phyloP scores from a whole-genome alignment of 768 basidiomycete genomes.

The Suillus discolor region DNA sequence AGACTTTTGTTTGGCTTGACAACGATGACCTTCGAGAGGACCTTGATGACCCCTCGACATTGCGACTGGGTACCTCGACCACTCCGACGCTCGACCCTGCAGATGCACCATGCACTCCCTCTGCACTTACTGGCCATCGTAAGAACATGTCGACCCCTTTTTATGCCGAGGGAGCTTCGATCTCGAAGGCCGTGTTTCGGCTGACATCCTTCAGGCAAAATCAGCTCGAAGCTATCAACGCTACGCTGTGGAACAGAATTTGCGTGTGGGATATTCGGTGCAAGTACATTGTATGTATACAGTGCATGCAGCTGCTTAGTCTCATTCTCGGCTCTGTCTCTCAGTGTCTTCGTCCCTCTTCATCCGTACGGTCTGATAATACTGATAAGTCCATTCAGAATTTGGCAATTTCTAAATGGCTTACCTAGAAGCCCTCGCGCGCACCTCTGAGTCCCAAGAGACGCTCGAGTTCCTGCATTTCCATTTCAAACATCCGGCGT shows the following conservation, averaged over 20 bases:
- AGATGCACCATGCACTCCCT: constrained; percentile 13
- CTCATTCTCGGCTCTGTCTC: too few relatives aligned
- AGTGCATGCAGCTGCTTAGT: too few relatives aligned
- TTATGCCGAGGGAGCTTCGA: constrained; percentile 31
- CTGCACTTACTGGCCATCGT: constrained; percentile 16
- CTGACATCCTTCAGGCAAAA: constrained; percentile 74
- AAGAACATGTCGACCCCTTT: constrained; percentile 35
- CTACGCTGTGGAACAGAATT: constrained; percentile 47
- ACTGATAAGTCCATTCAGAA: too few relatives aligned
- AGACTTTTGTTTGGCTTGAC: constrained; percentile 27
- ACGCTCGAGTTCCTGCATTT: too few relatives aligned
- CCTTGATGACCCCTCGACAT: constrained; percentile 38
- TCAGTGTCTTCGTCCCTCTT: too few relatives aligned
- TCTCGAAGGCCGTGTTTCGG: constrained; percentile 50
- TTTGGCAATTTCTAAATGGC: too few relatives aligned
- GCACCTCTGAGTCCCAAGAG: too few relatives aligned
- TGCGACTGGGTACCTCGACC: constrained; percentile 29
- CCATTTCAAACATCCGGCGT: too few relatives aligned
- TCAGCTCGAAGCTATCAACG: constrained; percentile 85
- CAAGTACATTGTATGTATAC: too few relatives aligned
- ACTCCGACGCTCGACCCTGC: constrained; percentile 14
- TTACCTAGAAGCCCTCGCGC: too few relatives aligned
- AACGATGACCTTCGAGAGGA: constrained; percentile 54
- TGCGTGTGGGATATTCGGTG: too few relatives aligned
- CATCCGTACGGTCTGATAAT: too few relatives aligned